Conservation (phyloP, 495 filamentous ascomycete genomes). For the Xylaria palmicola region DNA sequence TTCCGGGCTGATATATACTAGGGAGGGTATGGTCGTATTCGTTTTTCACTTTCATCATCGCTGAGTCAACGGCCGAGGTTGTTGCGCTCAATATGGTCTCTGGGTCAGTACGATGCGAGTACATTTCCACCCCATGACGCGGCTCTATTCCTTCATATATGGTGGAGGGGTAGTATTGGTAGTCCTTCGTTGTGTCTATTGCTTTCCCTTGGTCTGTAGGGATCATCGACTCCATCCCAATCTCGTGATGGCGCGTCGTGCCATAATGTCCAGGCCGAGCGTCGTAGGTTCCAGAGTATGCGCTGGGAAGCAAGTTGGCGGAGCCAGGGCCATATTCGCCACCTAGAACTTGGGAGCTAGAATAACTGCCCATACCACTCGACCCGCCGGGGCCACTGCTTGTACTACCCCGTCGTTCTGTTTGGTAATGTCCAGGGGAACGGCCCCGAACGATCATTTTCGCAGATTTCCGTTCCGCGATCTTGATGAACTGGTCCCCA, state of each 20-base stretch:
- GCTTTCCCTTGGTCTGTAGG: slow-evolving; percentile 44
- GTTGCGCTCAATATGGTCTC: slow-evolving; percentile 30
- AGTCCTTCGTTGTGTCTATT: slow-evolving; percentile 43
- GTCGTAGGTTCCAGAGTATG: slow-evolving; percentile 36
- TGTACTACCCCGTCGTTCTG: slow-evolving; percentile 70
- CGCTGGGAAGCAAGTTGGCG: slow-evolving; percentile 33
- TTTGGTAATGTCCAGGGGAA: slow-evolving; percentile 90
- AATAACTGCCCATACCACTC: slow-evolving; percentile 43
- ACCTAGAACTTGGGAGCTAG: slow-evolving; percentile 35
- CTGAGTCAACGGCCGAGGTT: slow-evolving; percentile 17
- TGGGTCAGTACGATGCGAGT: slow-evolving; percentile 36
- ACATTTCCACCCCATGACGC: slow-evolving; percentile 45
- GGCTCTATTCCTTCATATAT: slow-evolving; percentile 44
- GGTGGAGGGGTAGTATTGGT: slow-evolving; percentile 47
- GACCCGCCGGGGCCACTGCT: slow-evolving; percentile 70
- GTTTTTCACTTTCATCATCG: slow-evolving; percentile 41
- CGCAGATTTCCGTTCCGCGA: slow-evolving; percentile 75
- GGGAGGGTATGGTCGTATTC: slow-evolving; percentile 43
- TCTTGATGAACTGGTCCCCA: slow-evolving; percentile 62
- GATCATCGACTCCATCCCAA: slow-evolving; percentile 44
- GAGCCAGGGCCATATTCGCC: slow-evolving; percentile 37
- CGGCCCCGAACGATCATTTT: slow-evolving; percentile 93
- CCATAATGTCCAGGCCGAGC: slow-evolving; percentile 37
- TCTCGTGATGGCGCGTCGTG: slow-evolving; percentile 42
- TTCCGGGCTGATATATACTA: slow-evolving; percentile 38